Conservation (phyloP, 805 yeast genomes). For the Kazachstania africana region DNA sequence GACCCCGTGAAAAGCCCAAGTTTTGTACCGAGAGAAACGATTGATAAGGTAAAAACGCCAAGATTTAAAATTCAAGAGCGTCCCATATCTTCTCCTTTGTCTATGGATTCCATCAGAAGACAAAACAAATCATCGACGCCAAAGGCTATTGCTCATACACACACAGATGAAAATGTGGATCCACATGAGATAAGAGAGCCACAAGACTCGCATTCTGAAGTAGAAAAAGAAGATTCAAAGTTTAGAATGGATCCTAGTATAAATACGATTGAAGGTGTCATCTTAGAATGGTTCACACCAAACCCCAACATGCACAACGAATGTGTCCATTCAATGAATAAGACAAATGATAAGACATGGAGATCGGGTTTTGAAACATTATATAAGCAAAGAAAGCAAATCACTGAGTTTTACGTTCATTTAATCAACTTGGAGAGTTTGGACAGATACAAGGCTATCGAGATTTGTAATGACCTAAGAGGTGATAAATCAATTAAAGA, state of each 20-base stretch:
- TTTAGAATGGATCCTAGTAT: too few relatives aligned
- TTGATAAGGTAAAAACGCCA: too few relatives aligned
- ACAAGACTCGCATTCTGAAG: too few relatives aligned
- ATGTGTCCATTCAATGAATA: conserved; percentile 25
- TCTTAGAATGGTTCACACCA: conserved; percentile 27
- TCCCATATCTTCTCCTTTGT: too few relatives aligned
- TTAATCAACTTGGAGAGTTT: conserved; percentile 15
- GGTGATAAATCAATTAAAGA: conserved; percentile 3
- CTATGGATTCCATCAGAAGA: too few relatives aligned
- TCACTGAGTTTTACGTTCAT: conserved; percentile 22
- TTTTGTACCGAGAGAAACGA: too few relatives aligned
- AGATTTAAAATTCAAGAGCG: too few relatives aligned
- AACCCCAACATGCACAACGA: conserved; percentile 17
- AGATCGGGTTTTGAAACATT: conserved; percentile 12
- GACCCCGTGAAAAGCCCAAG: neutral
- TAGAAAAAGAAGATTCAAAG: too few relatives aligned
- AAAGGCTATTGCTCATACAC: too few relatives aligned
- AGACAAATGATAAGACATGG: conserved; percentile 20
- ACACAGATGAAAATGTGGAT: too few relatives aligned
- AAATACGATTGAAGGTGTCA: conserved; percentile 15
- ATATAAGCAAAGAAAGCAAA: conserved; percentile 20
- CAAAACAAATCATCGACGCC: too few relatives aligned
- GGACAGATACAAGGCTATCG: conserved; percentile 19
- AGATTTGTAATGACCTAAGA: conserved; percentile 12
- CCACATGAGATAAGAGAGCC: too few relatives aligned